Evolutionary conservation across 345 rosid species (phyloP), one percentile per base, ranked within the genome.

Genomic region (Bruguiera parviflora): DNA sequence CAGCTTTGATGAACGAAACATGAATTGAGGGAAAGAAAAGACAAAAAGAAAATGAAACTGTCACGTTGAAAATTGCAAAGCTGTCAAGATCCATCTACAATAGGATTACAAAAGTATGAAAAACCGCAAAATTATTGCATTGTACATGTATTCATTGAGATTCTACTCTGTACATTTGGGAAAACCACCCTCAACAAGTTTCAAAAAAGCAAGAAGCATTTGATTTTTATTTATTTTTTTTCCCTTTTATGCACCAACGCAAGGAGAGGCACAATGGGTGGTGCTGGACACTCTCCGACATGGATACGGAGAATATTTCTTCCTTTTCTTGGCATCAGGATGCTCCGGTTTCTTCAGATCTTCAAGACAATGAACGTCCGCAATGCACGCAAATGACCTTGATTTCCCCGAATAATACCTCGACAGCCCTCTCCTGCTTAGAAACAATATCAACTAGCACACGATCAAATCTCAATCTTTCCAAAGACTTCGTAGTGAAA

Each of bases 381-480:
- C 80, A 70, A 84, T 84, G 88, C 92, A 84, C 3, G 73, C 62
- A 68, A 78, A 89, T 29, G 94, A 88, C 78, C 96, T 85, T 64
- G 96, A 79, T 80, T 85, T 88, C 71, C 85, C 96, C 5, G 94
- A 84, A 66, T 87, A 87, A 76, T 82, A 87, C 84, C 88, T 88
- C 25, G 92, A 92, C 82, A 90, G 73, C 69, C 95, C 90, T 72
- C 87, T 88, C 84, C 87, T 87, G 74, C 59, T 46, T 19, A 67
- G 49, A 62, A 61, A 71, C 65, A 71, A 24, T 47, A 33, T 72
- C 51, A 56, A 24, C 6, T n/a, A 56, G 22, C 29, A 6, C 13
- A 4, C 59, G 11, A 56, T 56, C 31, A 56, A 24, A 27, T 56
- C 24, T 24, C 18, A 27, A 56, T 22, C 29, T 56, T 56, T 56